Evolutionary conservation across 2,329 filamentous ascomycete species (phyloP), one percentile per base, ranked within the genome.

Genomic region (Fusarium annulatum): DNA sequence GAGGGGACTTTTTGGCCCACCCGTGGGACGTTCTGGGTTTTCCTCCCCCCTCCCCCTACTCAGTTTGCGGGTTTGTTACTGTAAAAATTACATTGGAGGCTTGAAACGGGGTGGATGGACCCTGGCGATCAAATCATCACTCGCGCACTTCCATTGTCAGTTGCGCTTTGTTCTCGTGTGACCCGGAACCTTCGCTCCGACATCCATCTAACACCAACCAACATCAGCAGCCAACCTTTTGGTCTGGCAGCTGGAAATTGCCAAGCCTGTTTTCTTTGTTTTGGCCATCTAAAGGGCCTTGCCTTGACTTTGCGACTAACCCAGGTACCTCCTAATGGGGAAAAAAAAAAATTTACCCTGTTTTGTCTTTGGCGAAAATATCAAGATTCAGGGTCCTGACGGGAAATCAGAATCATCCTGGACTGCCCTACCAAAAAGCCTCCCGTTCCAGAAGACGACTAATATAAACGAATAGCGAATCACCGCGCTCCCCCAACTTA

Each of bases 121-220:
- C 71, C 71, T 74, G 71, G 61, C 71, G 71, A 74, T 74, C 71
- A 74, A 68, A 69, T 74, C 59, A 28, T 28, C 28, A 28, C 28
- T 28, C 28, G 28, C 66, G 38, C 39, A 64, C 39, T 42, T 28
- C 26, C 26, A 28, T 28, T 43, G 38, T 39, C 65, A 59, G 46
- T 58, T 41, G 30, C 33, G 36, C 34, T 55, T 48, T 45, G 26
- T 23, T 38, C 34, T 51, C 38, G n/a, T 46, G 39, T 67, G 48
- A 58, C 36, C 61, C 67, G 58, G 71, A 73, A 61, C 49, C 58
- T 73, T 74, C 55, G 56, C 67, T 74, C 71, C 71, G 67, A 30
- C 52, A 33, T 42, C 38, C 48, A 28, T 45, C 38, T n/a, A 60
- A 39, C 33, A 41, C 33, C 16, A 46, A 36, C 51, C 51, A 67